These are phyloP conservation scores for Malus hybrid DNA, from an alignment of 331 rosid species.

Conservation along the genomic window DNA sequence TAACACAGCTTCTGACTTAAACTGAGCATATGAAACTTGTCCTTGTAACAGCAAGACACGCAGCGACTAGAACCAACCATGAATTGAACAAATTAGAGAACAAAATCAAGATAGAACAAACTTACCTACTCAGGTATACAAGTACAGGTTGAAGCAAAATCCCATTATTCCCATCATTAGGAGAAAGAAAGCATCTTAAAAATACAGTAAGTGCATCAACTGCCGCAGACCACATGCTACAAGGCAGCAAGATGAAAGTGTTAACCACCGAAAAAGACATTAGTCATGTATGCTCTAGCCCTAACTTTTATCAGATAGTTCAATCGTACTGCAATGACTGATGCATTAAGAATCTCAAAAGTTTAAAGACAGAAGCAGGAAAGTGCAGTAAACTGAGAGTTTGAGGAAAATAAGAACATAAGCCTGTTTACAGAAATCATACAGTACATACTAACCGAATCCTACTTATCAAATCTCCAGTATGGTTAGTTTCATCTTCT, in stretches of 20 bases:
- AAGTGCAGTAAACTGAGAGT: neutral
- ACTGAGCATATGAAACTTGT: neutral
- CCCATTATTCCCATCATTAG: constrained; percentile 41
- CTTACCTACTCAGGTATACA: constrained; percentile 81
- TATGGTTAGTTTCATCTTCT: constrained; percentile 46
- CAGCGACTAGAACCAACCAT: neutral
- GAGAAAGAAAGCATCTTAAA: constrained; percentile 67
- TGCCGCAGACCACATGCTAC: constrained; percentile 96
- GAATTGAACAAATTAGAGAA: neutral
- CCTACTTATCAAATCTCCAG: constrained; percentile 61
- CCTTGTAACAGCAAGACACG: neutral
- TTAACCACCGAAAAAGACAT: neutral
- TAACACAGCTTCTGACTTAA: neutral
- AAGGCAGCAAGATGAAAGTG: constrained; percentile 1
- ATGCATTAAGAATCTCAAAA: neutral
- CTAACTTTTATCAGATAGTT: neutral
- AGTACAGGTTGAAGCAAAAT: constrained; percentile 87
- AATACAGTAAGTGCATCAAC: constrained; percentile 90
- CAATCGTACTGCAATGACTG: neutral
- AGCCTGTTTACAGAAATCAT: neutral
- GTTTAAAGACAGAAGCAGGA: neutral
- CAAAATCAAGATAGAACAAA: neutral
- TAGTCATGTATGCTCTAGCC: neutral
- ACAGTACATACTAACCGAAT: constrained; percentile 39
- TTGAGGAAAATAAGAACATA: neutral